phyloP scores from a whole-genome alignment of 2,329 filamentous ascomycete species.

The Dothiorella sarmentorum region DNA sequence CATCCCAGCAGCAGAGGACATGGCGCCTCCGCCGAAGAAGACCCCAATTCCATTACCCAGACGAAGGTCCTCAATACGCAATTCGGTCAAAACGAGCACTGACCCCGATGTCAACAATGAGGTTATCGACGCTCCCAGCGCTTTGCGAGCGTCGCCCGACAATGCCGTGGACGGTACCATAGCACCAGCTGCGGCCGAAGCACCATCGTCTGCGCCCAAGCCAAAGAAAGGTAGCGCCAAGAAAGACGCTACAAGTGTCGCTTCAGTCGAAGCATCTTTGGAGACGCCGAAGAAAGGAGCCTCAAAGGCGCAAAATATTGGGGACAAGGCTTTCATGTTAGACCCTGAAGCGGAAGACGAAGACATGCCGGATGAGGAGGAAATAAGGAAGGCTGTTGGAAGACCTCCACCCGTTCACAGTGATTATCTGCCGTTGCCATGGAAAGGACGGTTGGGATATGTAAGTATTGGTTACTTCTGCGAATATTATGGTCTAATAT shows the following conservation, averaged over 20 bases:
- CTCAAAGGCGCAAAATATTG: slow-evolving; percentile 18
- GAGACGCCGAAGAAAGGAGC: background rate
- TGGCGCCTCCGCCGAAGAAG: slow-evolving; percentile 4
- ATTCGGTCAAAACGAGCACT: background rate
- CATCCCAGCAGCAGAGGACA: background rate
- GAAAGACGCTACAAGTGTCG: background rate
- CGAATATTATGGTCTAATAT: background rate
- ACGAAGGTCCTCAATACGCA: slow-evolving; percentile 1
- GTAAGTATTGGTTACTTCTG: slow-evolving; percentile 49
- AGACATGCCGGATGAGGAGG: slow-evolving; percentile 53
- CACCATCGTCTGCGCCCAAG: too few species aligned
- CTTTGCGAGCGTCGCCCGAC: slow-evolving; percentile 44
- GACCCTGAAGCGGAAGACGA: slow-evolving; percentile 55
- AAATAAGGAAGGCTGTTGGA: slow-evolving; percentile 53
- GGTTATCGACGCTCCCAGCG: slow-evolving; percentile 41
- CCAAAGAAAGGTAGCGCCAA: background rate
- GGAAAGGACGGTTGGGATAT: slow-evolving; percentile 87
- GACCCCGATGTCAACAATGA: slow-evolving; percentile 39
- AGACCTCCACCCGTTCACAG: slow-evolving; percentile 79
- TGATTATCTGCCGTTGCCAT: slow-evolving; percentile 77
- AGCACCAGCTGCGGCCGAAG: slow-evolving; percentile 26
- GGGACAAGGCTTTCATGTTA: background rate
- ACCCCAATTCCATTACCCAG: background rate
- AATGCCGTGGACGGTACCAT: slow-evolving; percentile 32
- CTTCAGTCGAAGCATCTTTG: background rate